These are phyloP conservation scores for Xylaria sp. DNA, from an alignment of 2,329 filamentous ascomycete species.

Conservation along the genomic window DNA sequence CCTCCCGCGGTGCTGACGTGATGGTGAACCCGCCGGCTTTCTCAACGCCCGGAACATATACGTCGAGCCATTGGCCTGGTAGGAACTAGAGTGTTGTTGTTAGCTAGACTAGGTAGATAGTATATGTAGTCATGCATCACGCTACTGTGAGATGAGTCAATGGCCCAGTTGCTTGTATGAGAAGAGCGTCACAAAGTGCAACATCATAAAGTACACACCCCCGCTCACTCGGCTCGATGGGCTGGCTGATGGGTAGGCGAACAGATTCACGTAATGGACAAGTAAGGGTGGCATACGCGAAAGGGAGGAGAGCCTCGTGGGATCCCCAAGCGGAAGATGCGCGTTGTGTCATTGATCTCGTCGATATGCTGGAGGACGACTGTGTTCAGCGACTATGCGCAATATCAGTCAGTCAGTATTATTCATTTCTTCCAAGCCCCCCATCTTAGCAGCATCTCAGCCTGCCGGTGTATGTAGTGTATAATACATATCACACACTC, in stretches of 20 bases:
- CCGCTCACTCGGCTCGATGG: no score
- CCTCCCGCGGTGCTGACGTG: slow-evolving; percentile 75
- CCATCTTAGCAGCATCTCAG: background rate
- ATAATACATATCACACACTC: slow-evolving; percentile 21
- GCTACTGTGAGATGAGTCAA: background rate
- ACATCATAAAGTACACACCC: no score
- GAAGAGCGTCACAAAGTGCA: no score
- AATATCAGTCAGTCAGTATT: slow-evolving; percentile 3
- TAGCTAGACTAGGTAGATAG: slow-evolving; percentile 25
- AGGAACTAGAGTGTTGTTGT: slow-evolving; percentile 67
- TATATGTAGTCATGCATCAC: background rate
- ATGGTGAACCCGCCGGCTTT: slow-evolving; percentile 90
- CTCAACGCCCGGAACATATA: slow-evolving; percentile 74
- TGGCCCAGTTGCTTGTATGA: no score
- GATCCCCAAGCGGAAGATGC: slow-evolving; percentile 74
- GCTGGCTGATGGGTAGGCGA: background rate
- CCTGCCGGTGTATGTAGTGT: no score
- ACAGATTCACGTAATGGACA: background rate
- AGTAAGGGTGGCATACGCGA: slow-evolving; percentile 55
- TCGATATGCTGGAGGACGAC: slow-evolving; percentile 71
- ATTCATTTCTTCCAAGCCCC: background rate
- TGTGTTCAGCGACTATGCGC: slow-evolving; percentile 63
- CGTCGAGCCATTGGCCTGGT: slow-evolving; percentile 90
- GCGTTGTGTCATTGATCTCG: slow-evolving; percentile 73
- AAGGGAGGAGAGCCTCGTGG: slow-evolving; percentile 58